Evolutionary conservation across 257 asterid genomes (phyloP).

Genomic region (Apocynum venetum): DNA sequence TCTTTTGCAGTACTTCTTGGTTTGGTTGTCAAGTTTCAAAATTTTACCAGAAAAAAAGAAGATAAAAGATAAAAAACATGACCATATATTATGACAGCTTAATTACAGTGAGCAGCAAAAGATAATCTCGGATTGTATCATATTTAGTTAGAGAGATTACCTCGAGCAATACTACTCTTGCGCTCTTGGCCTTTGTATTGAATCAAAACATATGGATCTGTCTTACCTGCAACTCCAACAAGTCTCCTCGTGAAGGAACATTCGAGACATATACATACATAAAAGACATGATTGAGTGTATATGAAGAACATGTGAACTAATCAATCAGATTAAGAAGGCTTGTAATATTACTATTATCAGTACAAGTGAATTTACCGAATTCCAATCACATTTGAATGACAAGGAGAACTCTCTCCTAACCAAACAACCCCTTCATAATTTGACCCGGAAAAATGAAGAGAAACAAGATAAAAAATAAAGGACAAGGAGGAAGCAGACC

Average conservation of each 20-base stretch:
- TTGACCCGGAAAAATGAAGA: neutral
- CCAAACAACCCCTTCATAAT: neutral
- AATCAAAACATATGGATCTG: conserved; percentile 39
- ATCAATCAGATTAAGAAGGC: neutral
- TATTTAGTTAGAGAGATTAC: conserved; percentile 7
- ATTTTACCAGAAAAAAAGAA: too few relatives aligned
- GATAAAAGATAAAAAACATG: too few relatives aligned
- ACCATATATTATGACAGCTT: too few relatives aligned
- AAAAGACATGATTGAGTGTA: neutral
- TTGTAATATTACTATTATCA: neutral
- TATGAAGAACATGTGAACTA: neutral
- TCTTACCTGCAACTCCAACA: conserved; percentile 22
- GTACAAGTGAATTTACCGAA: neutral
- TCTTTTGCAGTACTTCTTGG: too few relatives aligned
- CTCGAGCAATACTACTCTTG: conserved; percentile 28
- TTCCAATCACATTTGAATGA: neutral
- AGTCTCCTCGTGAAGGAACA: neutral
- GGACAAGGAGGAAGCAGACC: neutral
- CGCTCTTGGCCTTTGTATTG: conserved; percentile 36
- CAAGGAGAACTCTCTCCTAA: neutral
- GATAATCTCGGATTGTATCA: neutral
- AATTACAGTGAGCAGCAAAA: too few relatives aligned
- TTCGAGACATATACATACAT: neutral
- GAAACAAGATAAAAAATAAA: neutral
- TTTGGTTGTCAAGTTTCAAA: neutral